Evolutionary conservation across 176 grass and related monocot species (phyloP), one percentile per base, ranked within the genome.

Genomic region (Rhipidocladum racemiflorum): DNA sequence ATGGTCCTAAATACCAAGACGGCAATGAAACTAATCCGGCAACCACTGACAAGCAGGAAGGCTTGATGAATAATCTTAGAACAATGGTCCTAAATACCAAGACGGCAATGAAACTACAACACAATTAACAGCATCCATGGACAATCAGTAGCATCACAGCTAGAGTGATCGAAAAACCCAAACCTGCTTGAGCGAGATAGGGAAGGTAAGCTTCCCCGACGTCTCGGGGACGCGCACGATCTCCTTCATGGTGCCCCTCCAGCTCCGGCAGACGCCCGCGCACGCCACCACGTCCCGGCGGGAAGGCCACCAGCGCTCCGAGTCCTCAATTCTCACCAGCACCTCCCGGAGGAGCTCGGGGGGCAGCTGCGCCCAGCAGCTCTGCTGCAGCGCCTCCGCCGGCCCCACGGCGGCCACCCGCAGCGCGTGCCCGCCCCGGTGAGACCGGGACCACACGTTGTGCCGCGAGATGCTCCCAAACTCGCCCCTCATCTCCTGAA

Each of bases 171-270:
- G 1, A 29, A 40, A 40, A 69, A 2, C 18, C 0, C 82, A 29
- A 25, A 97, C 94, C 96, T 95, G 90, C 79, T 98, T 99, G 80
- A 95, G 86, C 6, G 96, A 99, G 79, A 99, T 90, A 20, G 91
- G 92, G 74, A 99, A 99, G 12, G 96, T 95, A 53, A 99, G 77
- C 76, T 89, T 91, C 18, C 80, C 89, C 9, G 96, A 95, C 60
- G 55, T 35, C 87, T 99, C 96, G 0, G 89, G 96, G 48, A 88
- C 81, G 72, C 75, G 80, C 43, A 99, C 92, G 61, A 93, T 76
- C 76, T 95, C 96, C 87, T 95, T 95, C 88, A 95, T 93, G 85
- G 88, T 93, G 20, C 80, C 85, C 69, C 96, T 83, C 96, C 92
- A 99, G 9, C 85, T 82, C 38, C 85, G 87, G 83, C 96, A 99